Evolutionary conservation across 305 asterid species (phyloP), one percentile per base, ranked within the genome.

Genomic region (Andrographis paniculata): DNA sequence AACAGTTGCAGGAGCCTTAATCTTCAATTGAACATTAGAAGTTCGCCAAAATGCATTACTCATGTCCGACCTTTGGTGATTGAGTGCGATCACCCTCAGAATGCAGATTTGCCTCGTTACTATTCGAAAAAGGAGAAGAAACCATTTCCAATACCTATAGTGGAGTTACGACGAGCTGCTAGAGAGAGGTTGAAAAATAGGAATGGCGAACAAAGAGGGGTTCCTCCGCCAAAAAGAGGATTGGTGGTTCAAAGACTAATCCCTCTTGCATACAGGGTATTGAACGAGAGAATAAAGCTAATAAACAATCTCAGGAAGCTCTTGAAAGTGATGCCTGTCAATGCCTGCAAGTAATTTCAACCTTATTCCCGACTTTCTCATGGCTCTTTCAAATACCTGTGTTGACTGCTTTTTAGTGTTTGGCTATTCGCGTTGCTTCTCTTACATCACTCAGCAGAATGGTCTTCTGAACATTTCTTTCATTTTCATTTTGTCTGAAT

Each of bases 91-190:
- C 31, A 68, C 57, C 89, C 96, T 38, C 99, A 91, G 65, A 91
- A 91, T 77, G 76, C 89, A 53, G 99, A 91, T 74, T 72, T 87
- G 17, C 96, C 99, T 53, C 96, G 84, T 50, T 73, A 80, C 62
- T 75, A 78, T 66, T 80, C 96, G n/a, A 86, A 65, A 67, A 86
- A 70, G 53, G 94, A 80, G 70, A 91, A 83, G 74, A 91, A 87
- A 77, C 99, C 96, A 21, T 91, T 91, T 65, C 96, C 96, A 12
- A 61, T 87, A 66, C 96, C 99, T 58, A 58, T 91, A 22, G 72
- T 87, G 45, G 99, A 91, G 75, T 67, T 91, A 67, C 64, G 99
- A 11, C 69, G 99, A 61, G 79, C 79, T 64, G 99, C 99, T 21
- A 69, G 96, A 62, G 84, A 77, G 72, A 87, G 95, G 77, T 45